Conservation (phyloP, 257 asterid genomes). For the Linderniella brevidens region DNA sequence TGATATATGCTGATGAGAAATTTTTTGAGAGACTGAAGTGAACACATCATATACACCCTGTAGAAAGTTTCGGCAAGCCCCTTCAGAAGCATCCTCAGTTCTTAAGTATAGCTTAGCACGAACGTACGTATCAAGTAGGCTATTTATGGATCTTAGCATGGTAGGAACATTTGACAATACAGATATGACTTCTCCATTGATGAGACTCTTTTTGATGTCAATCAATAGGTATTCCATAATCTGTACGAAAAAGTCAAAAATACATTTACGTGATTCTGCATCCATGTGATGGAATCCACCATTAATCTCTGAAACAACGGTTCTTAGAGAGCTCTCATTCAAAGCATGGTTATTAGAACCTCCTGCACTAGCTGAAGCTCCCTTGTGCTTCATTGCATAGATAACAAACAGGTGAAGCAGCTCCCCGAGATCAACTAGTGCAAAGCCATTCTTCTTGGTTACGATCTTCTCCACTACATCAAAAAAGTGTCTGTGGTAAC, state of each 20-base stretch:
- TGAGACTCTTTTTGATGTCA: conserved; percentile 26
- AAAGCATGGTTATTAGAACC: conserved; percentile 15
- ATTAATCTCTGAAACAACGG: conserved; percentile 13
- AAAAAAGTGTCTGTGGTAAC: conserved; percentile 81
- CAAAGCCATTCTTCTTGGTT: conserved; percentile 30
- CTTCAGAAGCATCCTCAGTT: conserved; percentile 67
- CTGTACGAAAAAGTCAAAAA: conserved; percentile 54
- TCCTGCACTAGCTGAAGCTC: conserved; percentile 23
- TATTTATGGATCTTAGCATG: conserved; percentile 43
- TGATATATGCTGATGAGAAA: conserved; percentile 18
- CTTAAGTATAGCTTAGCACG: conserved; percentile 43
- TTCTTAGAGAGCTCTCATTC: conserved; percentile 10
- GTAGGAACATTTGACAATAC: conserved; percentile 21
- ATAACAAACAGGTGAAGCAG: conserved; percentile 55
- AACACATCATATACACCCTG: conserved; percentile 35
- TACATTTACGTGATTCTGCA: conserved; percentile 40
- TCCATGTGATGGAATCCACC: conserved; percentile 18
- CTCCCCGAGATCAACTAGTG: conserved; percentile 55
- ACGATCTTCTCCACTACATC: conserved; percentile 63
- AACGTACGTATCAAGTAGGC: conserved; percentile 35
- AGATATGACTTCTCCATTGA: conserved; percentile 20
- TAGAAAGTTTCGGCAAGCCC: conserved; percentile 52
- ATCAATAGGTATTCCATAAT: conserved; percentile 51
- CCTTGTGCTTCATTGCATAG: conserved; percentile 38
- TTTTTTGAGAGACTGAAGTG: conserved; percentile 35